These are phyloP conservation scores for Hypoxylon cercidicola DNA, from an alignment of 495 filamentous ascomycete genomes.

Conservation along the genomic window DNA sequence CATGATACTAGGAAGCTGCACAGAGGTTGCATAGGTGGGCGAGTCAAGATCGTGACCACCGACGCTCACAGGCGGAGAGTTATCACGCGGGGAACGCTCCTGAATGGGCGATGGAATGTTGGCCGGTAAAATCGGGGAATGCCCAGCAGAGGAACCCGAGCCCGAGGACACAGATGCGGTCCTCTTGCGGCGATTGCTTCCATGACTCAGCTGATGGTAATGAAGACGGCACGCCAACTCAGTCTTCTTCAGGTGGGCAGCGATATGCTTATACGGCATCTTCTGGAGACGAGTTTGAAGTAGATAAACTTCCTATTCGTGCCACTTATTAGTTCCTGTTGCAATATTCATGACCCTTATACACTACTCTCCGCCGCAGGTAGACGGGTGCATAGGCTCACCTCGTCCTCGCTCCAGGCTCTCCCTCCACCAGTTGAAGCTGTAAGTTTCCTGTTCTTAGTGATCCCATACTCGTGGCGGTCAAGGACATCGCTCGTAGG, in stretches of 20 bases:
- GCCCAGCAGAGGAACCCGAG: slow-evolving; percentile 62
- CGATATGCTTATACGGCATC: slow-evolving; percentile 91
- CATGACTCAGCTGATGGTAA: slow-evolving; percentile 85
- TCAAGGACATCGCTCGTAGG: slow-evolving; percentile 60
- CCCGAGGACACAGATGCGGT: slow-evolving; percentile 70
- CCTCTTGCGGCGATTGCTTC: slow-evolving; percentile 76
- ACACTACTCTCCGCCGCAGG: not conserved
- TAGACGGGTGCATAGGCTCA: slow-evolving; percentile 45
- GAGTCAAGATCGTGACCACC: slow-evolving; percentile 51
- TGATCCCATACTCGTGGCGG: slow-evolving; percentile 64
- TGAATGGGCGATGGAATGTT: slow-evolving; percentile 60
- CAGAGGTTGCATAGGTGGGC: slow-evolving; percentile 44
- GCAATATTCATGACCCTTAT: slow-evolving; percentile 1
- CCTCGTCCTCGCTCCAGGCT: slow-evolving; percentile 83
- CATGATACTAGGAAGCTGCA: slow-evolving; percentile 61
- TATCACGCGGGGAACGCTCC: slow-evolving; percentile 52
- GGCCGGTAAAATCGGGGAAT: slow-evolving; percentile 57
- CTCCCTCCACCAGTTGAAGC: slow-evolving; percentile 76
- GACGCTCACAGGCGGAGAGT: slow-evolving; percentile 51
- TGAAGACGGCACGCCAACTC: slow-evolving; percentile 86
- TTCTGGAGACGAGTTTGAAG: slow-evolving; percentile 84
- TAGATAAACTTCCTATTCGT: slow-evolving; percentile 78
- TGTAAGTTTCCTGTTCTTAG: slow-evolving; percentile 67
- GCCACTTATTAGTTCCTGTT: slow-evolving; percentile 31
- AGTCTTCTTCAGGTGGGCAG: slow-evolving; percentile 83